These are phyloP conservation scores for Penicillium sp. DNA, from an alignment of 2,329 filamentous ascomycete species.

Conservation along the genomic window DNA sequence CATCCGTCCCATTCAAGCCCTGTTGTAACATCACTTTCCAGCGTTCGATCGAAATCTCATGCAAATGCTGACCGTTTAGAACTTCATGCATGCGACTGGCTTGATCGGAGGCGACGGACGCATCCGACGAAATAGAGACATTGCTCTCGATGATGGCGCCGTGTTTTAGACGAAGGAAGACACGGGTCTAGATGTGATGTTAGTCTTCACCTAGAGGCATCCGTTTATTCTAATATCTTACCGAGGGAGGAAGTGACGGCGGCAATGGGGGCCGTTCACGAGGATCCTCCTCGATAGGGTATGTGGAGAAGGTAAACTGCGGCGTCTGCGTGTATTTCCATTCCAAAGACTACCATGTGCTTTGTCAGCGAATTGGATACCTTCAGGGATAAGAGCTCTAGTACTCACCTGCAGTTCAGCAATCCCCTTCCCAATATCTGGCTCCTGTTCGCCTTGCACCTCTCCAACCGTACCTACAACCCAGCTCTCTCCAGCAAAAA, in stretches of 20 bases:
- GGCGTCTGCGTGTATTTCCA: constrained; percentile 89
- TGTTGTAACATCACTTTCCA: constrained; percentile 29
- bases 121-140: constrained; percentile 39
- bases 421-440: constrained; percentile 61
- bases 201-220: no score
- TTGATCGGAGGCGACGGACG: constrained; percentile 33
- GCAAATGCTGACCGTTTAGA: constrained; percentile 45
- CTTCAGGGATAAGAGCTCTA: not conserved
- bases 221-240: constrained; percentile 29
- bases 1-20: constrained; percentile 15
- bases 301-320: constrained; percentile 69
- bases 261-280: constrained; percentile 54
- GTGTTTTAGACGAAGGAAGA: constrained; percentile 42
- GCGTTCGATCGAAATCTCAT: constrained; percentile 44
- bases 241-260: constrained; percentile 47
- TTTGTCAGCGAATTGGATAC: not conserved
- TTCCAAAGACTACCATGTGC: constrained; percentile 35
- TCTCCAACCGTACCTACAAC: constrained; percentile 53
- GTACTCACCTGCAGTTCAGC: constrained; percentile 53
- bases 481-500: constrained; percentile 35
- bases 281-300: constrained; percentile 58
- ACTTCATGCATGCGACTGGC: constrained; percentile 30
- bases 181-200: constrained; percentile 34
- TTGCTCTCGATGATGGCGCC: constrained; percentile 42
- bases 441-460: constrained; percentile 43